A percentile compares a stretch with the other conserved stretches of the same genome.
phyloP scores from a whole-genome alignment of 2,329 filamentous ascomycete genomes.

The Diaporthe ilicicola region DNA sequence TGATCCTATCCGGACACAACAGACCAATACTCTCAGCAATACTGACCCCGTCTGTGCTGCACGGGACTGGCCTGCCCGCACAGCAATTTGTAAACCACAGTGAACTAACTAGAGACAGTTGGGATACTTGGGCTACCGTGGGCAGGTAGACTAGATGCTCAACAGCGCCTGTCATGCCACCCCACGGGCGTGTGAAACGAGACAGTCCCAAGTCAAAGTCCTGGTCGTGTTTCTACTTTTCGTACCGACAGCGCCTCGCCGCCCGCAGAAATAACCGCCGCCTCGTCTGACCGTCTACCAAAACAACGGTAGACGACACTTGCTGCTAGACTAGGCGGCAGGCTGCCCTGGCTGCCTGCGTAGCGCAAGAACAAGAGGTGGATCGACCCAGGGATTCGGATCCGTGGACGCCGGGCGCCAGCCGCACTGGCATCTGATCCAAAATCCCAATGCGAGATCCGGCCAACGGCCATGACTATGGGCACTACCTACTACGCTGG shows the following conservation, averaged over 20 bases:
- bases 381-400: constrained; percentile 11
- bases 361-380: background rate
- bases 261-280: background rate
- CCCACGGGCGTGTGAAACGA: constrained; percentile 21
- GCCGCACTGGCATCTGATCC: constrained; percentile 1
- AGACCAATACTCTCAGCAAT: background rate
- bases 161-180: background rate
- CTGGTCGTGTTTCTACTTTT: background rate
- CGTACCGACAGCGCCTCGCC: background rate
- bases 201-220: background rate
- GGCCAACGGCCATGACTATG: background rate
- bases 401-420: constrained; percentile 20
- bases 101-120: too few relatives aligned
- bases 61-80: constrained; percentile 2
- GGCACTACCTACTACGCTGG: background rate
- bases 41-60: background rate
- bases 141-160: background rate
- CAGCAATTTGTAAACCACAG: background rate
- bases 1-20: background rate
- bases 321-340: constrained; percentile 2
- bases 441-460: background rate
- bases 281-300: constrained; percentile 4
- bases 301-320: background rate
- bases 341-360: background rate
- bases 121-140: background rate